Evolutionary conservation across 129 eudicot genomes (phyloP), one percentile per base, ranked within the genome.

Genomic region (Flaveria brownii): DNA sequence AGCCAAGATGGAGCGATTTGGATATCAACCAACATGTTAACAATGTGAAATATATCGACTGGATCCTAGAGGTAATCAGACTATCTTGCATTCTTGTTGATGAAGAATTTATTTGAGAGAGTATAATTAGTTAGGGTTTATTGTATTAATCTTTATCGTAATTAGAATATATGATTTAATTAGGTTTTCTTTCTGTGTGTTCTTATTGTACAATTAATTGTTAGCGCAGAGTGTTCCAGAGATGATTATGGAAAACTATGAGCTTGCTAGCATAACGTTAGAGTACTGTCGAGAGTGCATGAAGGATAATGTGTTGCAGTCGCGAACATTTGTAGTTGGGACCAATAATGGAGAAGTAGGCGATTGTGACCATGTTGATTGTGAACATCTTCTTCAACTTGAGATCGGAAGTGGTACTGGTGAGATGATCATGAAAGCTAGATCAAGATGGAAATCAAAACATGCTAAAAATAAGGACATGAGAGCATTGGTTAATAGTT

Each of bases 11-110:
- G 96, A 89, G 87, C 70, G 96, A 92, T 71, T 67, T 92, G 61
- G 97, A 92, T 82, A 84, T 85, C 16, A 89, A 92, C 56, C 89
- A 82, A 80, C 96, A 92, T 74, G 97, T 92, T 70, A 92, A 92
- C 84, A 92, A 92, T 71, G 96, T 86, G 71, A 92, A 92, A 73
- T 92, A 92, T 66, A 73, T 86, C 74, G 93, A 91, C 39, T 92
- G 93, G 98, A 79, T 89, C 72, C 84, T 92, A 59, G 92, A 92
- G 96, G 98, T 92, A 81, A 73, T 17, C 36, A 23, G 6, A 14
- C 15, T 73, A 22, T 8, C 12, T 0, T 7, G 49, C 49, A 43
- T 9, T 7, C 6, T 33, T 33, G 39, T 33, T 4, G 39, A 33
- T 0, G 39, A 33, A 33, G 39, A 33, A 33, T 33, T 33, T 33